These are phyloP conservation scores for Setaria italica DNA, from an alignment of 202 grass and related monocot species.

Conservation along the genomic window DNA sequence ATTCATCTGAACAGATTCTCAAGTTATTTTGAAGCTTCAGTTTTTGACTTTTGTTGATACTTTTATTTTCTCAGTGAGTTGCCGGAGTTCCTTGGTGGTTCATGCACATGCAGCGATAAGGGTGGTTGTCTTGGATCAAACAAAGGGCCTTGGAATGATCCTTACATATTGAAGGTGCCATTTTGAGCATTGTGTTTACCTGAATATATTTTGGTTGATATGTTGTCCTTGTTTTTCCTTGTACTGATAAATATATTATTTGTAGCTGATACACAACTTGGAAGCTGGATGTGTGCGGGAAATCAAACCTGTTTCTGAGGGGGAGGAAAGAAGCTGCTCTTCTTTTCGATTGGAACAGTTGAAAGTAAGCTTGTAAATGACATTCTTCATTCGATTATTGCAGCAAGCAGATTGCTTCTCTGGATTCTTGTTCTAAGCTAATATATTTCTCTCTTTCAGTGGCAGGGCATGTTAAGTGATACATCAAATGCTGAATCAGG, in stretches of 20 bases:
- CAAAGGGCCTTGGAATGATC: constrained; percentile 94
- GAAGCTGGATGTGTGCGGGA: constrained; percentile 62
- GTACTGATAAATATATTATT: constrained; percentile 34
- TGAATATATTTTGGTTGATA: neutral
- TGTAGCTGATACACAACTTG: constrained; percentile 79
- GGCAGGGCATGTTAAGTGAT: constrained; percentile 60
- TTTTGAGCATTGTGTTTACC: neutral
- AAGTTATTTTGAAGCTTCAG: neutral
- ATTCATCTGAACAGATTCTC: constrained; percentile 32
- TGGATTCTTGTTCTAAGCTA: constrained; percentile 29
- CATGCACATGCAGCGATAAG: constrained; percentile 79
- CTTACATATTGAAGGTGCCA: constrained; percentile 85
- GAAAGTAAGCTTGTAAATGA: constrained; percentile 60
- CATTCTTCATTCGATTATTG: neutral
- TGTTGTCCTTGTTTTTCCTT: neutral
- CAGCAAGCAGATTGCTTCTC: neutral
- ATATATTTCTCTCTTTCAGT: constrained; percentile 34
- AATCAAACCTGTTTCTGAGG: constrained; percentile 65
- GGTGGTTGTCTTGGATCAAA: constrained; percentile 91
- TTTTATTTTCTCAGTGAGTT: constrained; percentile 77
- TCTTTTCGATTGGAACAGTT: constrained; percentile 49
- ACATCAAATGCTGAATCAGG: constrained; percentile 70
- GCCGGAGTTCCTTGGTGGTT: constrained; percentile 95
- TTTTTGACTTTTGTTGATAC: constrained; percentile 9
- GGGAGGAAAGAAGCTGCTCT: constrained; percentile 60